Conservation (phyloP, 805 yeast genomes). For the Kregervanrija pseudodelftensis region DNA sequence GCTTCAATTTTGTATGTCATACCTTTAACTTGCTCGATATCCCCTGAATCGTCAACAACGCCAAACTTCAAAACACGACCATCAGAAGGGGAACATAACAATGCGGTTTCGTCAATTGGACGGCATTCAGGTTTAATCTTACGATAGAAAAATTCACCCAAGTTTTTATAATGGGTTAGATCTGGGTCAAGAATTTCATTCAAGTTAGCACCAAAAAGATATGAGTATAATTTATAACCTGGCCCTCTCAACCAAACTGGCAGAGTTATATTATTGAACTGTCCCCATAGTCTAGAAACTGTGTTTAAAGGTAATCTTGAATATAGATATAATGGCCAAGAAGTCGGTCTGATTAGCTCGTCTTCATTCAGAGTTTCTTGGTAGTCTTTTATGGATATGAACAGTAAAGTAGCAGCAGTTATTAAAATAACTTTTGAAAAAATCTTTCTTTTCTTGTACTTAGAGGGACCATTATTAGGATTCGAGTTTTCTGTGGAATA, state of each 20-base stretch:
- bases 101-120: constrained; percentile 58
- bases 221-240: constrained; percentile 70
- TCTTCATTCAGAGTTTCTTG: constrained; percentile 16
- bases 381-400: constrained; percentile 13
- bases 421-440: constrained; percentile 5
- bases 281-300: constrained; percentile 91
- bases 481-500: too few relatives aligned
- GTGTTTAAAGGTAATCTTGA: constrained; percentile 87
- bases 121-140: constrained; percentile 70
- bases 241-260: constrained; percentile 88
- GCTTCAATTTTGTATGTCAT: constrained; percentile 88
- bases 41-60: constrained; percentile 59
- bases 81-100: constrained; percentile 86
- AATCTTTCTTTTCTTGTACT: constrained; percentile 1
- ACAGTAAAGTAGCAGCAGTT: constrained; percentile 7
- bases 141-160: constrained; percentile 89
- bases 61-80: constrained; percentile 88
- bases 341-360: constrained; percentile 46
- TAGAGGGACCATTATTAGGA: neutral
- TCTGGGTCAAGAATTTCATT: constrained; percentile 86
- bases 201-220: constrained; percentile 78
- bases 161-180: constrained; percentile 63
- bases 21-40: constrained; percentile 95
- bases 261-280: constrained; percentile 69
- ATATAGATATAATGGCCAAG: constrained; percentile 88